These are phyloP conservation scores for Blastocladiella britannica DNA, from an alignment of 192 early-diverging fungal genomes.

Conservation along the genomic window DNA sequence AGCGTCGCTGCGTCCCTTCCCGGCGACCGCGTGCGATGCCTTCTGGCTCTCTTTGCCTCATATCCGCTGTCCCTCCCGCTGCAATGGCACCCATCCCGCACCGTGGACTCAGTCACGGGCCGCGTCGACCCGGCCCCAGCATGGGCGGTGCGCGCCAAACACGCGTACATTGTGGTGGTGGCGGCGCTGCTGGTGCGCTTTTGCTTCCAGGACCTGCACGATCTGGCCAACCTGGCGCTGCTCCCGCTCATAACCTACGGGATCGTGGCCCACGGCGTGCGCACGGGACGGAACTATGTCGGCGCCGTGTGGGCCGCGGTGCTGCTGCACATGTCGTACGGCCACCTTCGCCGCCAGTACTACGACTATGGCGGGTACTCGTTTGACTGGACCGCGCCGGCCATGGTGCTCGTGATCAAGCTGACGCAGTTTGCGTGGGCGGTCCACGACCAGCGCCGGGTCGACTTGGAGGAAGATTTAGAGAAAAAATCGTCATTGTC, in stretches of 20 bases:
- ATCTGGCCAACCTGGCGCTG: slow-evolving; percentile 25
- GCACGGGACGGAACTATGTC: slow-evolving; percentile 23
- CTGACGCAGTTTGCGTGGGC: slow-evolving; percentile 70
- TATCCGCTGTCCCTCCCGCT: slow-evolving; percentile 22
- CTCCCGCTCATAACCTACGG: slow-evolving; percentile 26
- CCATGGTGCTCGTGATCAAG: slow-evolving; percentile 92
- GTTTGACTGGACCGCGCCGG: slow-evolving; percentile 72
- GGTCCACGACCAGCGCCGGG: slow-evolving; percentile 49
- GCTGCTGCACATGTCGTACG: slow-evolving; percentile 42
- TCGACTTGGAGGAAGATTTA: too few relatives aligned
- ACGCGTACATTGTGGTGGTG: slow-evolving; percentile 29
- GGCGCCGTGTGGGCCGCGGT: slow-evolving; percentile 28
- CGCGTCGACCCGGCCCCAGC: slow-evolving; percentile 31
- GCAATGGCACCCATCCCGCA: slow-evolving; percentile 24
- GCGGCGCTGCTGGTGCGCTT: slow-evolving; percentile 29
- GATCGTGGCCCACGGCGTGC: slow-evolving; percentile 22
- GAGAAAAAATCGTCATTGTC: neutral
- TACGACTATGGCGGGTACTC: slow-evolving; percentile 20
- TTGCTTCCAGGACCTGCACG: slow-evolving; percentile 28
- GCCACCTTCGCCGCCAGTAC: slow-evolving; percentile 22
- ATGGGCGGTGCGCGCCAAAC: slow-evolving; percentile 19
- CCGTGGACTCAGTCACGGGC: slow-evolving; percentile 32
- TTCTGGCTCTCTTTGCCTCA: slow-evolving; percentile 4
- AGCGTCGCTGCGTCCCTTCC: neutral
- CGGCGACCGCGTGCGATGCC: neutral